Evolutionary conservation across 176 grass and related monocot genomes (phyloP).

Genomic region (Puya raimondii): DNA sequence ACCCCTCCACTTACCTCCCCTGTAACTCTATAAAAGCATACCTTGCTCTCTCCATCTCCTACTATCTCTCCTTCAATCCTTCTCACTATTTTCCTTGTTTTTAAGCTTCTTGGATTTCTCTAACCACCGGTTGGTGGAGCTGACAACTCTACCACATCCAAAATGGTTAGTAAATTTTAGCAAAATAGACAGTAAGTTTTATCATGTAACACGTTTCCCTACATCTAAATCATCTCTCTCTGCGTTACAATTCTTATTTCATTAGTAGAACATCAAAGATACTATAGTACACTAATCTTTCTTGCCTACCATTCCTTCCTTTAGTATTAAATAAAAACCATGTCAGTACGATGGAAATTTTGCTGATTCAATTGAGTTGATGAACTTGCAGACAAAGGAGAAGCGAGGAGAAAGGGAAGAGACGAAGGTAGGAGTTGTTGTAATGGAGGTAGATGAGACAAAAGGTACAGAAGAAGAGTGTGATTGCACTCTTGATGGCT

Average conservation of each 20-base stretch:
- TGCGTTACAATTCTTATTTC: neutral
- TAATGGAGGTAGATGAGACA: slow-evolving; percentile 21
- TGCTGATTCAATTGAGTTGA: neutral
- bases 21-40: slow-evolving; percentile 55
- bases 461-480: slow-evolving; percentile 21
- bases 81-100: slow-evolving; percentile 5
- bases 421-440: slow-evolving; percentile 33
- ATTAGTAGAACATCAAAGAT: neutral
- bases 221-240: neutral
- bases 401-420: slow-evolving; percentile 18
- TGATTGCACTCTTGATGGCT: slow-evolving; percentile 60
- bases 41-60: slow-evolving; percentile 18
- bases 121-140: slow-evolving; percentile 2
- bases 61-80: neutral
- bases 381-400: slow-evolving; percentile 1
- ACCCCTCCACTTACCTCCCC: slow-evolving; percentile 18
- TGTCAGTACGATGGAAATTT: neutral
- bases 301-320: neutral
- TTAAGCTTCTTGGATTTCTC: slow-evolving; percentile 13
- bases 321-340: neutral
- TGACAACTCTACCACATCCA: neutral
- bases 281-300: neutral
- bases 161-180: slow-evolving; percentile 34
- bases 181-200: neutral
- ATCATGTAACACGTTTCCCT: neutral